A percentile compares a stretch with the other conserved stretches of the same genome.
Conservation (phyloP, 73 alveolate genomes). For the Blepharisma japonicum region DNA sequence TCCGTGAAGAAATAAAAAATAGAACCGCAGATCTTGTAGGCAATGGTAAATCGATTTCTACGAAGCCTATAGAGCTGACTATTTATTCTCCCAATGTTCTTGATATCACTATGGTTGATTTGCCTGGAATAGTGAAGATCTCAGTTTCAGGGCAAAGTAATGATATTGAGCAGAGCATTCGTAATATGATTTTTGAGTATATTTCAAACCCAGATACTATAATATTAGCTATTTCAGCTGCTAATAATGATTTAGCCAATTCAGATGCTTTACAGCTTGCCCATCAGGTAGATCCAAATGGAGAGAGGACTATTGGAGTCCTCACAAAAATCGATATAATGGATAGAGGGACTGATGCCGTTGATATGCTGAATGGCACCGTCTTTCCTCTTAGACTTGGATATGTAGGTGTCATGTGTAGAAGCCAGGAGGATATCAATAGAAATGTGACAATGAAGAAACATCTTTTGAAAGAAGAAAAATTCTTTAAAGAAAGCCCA, state of each 20-base stretch:
- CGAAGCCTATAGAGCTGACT: constrained; percentile 65
- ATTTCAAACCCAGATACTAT: constrained; percentile 77
- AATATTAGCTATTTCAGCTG: constrained; percentile 92
- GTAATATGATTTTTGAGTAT: constrained; percentile 69
- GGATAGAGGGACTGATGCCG: constrained; percentile 89
- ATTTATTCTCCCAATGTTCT: constrained; percentile 84
- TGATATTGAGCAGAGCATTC: constrained; percentile 83
- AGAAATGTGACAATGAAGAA: constrained; percentile 66
- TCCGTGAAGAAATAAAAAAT: constrained; percentile 72
- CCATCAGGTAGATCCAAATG: constrained; percentile 87
- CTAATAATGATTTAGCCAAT: constrained; percentile 90
- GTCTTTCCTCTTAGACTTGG: constrained; percentile 90
- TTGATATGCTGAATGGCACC: constrained; percentile 83
- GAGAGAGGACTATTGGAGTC: constrained; percentile 92
- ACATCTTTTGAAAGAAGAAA: constrained; percentile 65
- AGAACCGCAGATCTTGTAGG: constrained; percentile 79
- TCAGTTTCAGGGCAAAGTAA: constrained; percentile 91
- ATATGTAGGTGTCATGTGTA: constrained; percentile 93
- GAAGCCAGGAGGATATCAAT: constrained; percentile 74
- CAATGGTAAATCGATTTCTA: constrained; percentile 64
- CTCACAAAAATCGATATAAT: constrained; percentile 89
- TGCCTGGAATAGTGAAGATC: constrained; percentile 93
- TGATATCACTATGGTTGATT: constrained; percentile 93
- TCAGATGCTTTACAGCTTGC: constrained; percentile 92
- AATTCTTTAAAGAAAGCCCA: constrained; percentile 54